These are phyloP conservation scores for Penicillium fimorum DNA, from an alignment of 495 filamentous ascomycete genomes.

Conservation along the genomic window DNA sequence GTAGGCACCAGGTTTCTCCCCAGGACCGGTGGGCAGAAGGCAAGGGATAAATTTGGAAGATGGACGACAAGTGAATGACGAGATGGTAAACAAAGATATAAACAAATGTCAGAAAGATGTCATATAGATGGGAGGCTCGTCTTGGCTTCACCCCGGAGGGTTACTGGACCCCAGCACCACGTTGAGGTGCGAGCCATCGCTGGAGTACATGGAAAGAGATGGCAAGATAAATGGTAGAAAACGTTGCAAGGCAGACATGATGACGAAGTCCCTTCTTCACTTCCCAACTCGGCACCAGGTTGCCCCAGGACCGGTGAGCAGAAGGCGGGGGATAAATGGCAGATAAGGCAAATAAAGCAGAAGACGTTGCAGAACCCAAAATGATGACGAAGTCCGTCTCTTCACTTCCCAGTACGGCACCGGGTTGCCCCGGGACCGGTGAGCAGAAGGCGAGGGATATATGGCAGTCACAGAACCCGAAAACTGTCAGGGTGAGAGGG, in stretches of 20 bases:
- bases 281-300: not conserved
- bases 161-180: conserved; percentile 16
- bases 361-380: not conserved
- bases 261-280: not conserved
- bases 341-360: not conserved
- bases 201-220: conserved; percentile 8
- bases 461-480: not conserved
- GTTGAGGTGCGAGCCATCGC: conserved; percentile 15
- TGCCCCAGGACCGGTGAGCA: not conserved
- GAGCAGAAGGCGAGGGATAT: not conserved
- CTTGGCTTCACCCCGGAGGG: conserved; percentile 9
- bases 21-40: too few species aligned
- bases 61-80: too few species aligned
- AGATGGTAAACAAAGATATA: too few species aligned
- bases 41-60: too few species aligned
- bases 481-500: not conserved
- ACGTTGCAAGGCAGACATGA: not conserved
- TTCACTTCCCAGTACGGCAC: not conserved
- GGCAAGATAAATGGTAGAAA: not conserved
- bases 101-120: too few species aligned
- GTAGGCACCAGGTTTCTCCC: too few species aligned
- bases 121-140: not conserved
- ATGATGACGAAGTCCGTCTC: not conserved
- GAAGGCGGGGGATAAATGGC: not conserved
- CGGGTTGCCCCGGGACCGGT: not conserved